phyloP scores from a whole-genome alignment of 2,329 filamentous ascomycete species.

The Orbilia javanica region DNA sequence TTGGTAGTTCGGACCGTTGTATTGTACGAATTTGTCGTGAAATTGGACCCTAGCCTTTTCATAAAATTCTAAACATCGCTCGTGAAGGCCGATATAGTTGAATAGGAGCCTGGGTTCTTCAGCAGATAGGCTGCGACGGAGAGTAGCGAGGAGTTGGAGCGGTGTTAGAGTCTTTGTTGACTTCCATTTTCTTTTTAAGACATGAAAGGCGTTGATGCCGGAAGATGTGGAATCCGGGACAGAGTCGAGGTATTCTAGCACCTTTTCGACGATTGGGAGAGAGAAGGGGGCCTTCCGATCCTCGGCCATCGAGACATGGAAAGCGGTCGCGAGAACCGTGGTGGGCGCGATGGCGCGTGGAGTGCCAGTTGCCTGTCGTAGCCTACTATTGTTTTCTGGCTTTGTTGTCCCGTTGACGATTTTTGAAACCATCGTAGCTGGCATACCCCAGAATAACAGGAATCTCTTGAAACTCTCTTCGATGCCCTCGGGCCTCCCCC shows the following conservation, averaged over 20 bases:
- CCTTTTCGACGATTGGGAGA: background rate
- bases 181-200: slow-evolving; percentile 10
- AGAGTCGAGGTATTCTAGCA: slow-evolving; percentile 14
- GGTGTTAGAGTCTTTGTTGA: slow-evolving; percentile 2
- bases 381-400: background rate
- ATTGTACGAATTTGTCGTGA: slow-evolving; percentile 18
- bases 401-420: background rate
- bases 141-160: slow-evolving; percentile 4
- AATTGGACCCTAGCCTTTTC: background rate
- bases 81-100: slow-evolving; percentile 28
- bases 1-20: slow-evolving; percentile 8
- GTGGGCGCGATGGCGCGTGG: background rate
- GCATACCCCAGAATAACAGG: background rate
- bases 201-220: background rate
- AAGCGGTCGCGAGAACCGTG: slow-evolving; percentile 3
- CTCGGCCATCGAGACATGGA: background rate
- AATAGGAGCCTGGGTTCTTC: slow-evolving; percentile 19
- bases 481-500: background rate
- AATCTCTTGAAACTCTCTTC: background rate
- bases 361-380: background rate
- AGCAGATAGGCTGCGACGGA: slow-evolving; percentile 2
- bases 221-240: background rate
- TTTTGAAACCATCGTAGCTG: background rate
- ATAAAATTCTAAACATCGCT: slow-evolving; percentile 18
- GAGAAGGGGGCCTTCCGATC: background rate